A percentile compares a stretch with the other conserved stretches of the same genome.
Conservation (phyloP, 192 early-diverging fungal genomes). For the Geranomyces michiganensis region DNA sequence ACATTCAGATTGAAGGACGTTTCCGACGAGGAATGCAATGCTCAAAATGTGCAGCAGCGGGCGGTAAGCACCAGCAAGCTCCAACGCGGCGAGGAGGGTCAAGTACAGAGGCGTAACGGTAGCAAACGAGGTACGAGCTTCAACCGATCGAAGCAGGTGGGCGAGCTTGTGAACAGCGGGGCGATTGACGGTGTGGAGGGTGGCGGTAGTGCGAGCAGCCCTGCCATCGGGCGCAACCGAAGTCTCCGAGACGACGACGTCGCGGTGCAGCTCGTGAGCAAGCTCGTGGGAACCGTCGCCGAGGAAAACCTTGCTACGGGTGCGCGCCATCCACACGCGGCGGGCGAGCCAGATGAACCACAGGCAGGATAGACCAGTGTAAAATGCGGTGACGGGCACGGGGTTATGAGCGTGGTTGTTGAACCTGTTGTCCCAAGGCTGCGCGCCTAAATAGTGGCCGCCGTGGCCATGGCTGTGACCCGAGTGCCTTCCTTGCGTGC, state of each 20-base stretch:
- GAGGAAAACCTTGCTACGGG: slow-evolving; percentile 34
- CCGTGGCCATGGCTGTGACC: neutral
- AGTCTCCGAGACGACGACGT: slow-evolving; percentile 38
- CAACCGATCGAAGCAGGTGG: slow-evolving; percentile 27
- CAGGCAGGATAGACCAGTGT: slow-evolving; percentile 37
- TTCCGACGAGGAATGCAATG: slow-evolving; percentile 32
- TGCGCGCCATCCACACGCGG: slow-evolving; percentile 40
- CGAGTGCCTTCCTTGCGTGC: neutral
- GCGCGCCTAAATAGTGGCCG: neutral
- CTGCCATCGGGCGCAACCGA: neutral
- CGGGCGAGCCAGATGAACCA: slow-evolving; percentile 42
- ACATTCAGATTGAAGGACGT: slow-evolving; percentile 34
- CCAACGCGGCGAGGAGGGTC: slow-evolving; percentile 35
- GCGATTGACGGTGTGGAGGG: slow-evolving; percentile 23
- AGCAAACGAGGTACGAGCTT: slow-evolving; percentile 31
- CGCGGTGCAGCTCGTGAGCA: slow-evolving; percentile 22
- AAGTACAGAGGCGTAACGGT: slow-evolving; percentile 30
- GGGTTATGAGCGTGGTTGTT: slow-evolving; percentile 15
- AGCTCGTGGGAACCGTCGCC: slow-evolving; percentile 42
- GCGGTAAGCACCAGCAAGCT: slow-evolving; percentile 37
- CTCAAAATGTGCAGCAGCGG: slow-evolving; percentile 38
- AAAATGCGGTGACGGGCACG: slow-evolving; percentile 43
- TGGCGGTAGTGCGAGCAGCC: slow-evolving; percentile 25
- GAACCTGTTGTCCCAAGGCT: neutral
- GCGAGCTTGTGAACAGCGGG: neutral